These are phyloP conservation scores for Blastomyces parvus DNA, from an alignment of 2,329 filamentous ascomycete species.

Conservation along the genomic window DNA sequence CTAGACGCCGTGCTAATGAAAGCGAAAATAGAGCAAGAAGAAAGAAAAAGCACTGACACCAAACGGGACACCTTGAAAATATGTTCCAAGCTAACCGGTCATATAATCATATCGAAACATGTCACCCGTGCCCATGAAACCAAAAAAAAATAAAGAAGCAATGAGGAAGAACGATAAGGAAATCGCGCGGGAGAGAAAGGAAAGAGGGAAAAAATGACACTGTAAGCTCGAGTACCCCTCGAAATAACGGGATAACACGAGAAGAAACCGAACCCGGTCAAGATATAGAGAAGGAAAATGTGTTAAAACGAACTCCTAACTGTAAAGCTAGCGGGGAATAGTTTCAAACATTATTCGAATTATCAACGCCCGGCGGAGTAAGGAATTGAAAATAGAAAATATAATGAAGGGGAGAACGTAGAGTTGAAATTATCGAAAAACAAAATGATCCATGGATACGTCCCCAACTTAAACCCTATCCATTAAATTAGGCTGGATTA, in stretches of 20 bases:
- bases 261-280: background rate
- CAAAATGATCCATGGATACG: background rate
- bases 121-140: background rate
- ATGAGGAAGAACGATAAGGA: background rate
- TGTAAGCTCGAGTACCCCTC: background rate
- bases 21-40: background rate
- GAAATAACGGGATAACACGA: background rate
- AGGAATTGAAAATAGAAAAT: background rate
- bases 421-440: background rate
- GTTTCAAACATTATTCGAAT: background rate
- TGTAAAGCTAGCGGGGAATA: too few species aligned
- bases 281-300: background rate
- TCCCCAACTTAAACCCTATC: too few species aligned
- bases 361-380: background rate
- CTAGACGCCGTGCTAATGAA: constrained; percentile 6
- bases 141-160: background rate
- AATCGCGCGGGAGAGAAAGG: background rate
- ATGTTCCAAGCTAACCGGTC: constrained; percentile 7
- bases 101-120: constrained; percentile 8
- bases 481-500: constrained; percentile 14
- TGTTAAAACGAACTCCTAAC: background rate
- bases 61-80: constrained; percentile 5
- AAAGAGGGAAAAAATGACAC: background rate
- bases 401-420: background rate
- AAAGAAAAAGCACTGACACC: background rate